Evolutionary conservation across 2,329 filamentous ascomycete genomes (phyloP).

Genomic region (Elsinoe ampelina): DNA sequence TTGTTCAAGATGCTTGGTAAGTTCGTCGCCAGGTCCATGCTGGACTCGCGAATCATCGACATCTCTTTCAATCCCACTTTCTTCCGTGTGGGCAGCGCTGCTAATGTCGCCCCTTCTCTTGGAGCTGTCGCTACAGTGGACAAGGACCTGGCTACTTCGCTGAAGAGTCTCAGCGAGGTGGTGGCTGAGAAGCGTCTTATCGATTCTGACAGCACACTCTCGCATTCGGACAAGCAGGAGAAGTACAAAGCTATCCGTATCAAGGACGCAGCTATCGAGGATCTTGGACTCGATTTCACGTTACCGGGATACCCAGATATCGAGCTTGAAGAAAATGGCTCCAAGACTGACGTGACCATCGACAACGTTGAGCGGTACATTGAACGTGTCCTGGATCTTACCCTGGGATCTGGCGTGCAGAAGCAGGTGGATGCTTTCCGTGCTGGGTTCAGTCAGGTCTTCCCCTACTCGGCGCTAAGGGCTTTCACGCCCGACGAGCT

Average conservation of each 20-base stretch:
- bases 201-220: constrained; percentile 59
- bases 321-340: constrained; percentile 67
- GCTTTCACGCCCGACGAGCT: constrained; percentile 94
- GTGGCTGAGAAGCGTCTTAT: constrained; percentile 72
- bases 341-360: constrained; percentile 68
- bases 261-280: constrained; percentile 70
- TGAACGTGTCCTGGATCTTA: constrained; percentile 83
- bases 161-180: constrained; percentile 82
- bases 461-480: constrained; percentile 83
- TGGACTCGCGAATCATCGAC: constrained; percentile 95
- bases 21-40: constrained; percentile 95
- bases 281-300: constrained; percentile 88
- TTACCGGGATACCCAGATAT: constrained; percentile 83
- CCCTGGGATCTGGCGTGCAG: constrained; percentile 77
- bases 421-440: constrained; percentile 87
- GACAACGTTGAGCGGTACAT: constrained; percentile 87
- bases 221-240: constrained; percentile 58
- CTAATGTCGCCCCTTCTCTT: constrained; percentile 67
- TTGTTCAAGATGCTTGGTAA: constrained; percentile 91
- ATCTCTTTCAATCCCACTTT: constrained; percentile 96
- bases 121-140: constrained; percentile 87
- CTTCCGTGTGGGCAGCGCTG: constrained; percentile 72
- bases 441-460: constrained; percentile 85
- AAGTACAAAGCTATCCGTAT: constrained; percentile 62
- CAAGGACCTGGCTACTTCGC: constrained; percentile 70